phyloP scores from a whole-genome alignment of 169 alveolate species.

The Eimeria falciformis region DNA sequence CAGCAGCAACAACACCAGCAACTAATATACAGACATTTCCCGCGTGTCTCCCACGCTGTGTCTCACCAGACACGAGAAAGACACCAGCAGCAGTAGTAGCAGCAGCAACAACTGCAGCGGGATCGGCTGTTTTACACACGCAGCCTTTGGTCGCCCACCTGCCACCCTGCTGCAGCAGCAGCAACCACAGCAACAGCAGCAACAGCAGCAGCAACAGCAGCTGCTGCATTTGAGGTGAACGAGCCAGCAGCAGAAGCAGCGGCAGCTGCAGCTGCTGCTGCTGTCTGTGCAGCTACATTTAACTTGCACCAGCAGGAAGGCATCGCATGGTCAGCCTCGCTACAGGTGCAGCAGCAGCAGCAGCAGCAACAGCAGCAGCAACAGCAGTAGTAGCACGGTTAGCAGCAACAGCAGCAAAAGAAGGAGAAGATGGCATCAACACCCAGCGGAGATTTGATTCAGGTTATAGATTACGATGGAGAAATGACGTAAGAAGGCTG shows the following conservation, averaged over 20 bases:
- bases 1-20: not conserved
- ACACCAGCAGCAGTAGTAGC: conserved; percentile 29
- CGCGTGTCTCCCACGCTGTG: not conserved
- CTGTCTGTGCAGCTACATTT: no score
- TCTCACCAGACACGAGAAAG: not conserved
- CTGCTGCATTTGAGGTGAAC: not conserved
- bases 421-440: conserved; percentile 4
- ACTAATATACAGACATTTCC: not conserved
- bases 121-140: no score
- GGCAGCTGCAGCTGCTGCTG: no score
- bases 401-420: not conserved
- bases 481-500: conserved; percentile 51
- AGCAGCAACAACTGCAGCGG: conserved; percentile 16
- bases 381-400: conserved; percentile 28
- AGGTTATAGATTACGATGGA: conserved; percentile 49
- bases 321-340: not conserved
- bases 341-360: not conserved
- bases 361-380: not conserved
- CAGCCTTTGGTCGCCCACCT: no score
- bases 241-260: no score
- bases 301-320: not conserved
- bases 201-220: no score
- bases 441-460: conserved; percentile 15
- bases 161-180: no score
- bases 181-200: no score